Percentiles rank a stretch among this genome's conserved stretches.
These are phyloP conservation scores for Suillus paluster DNA, from an alignment of 768 basidiomycete species.

Conservation along the genomic window DNA sequence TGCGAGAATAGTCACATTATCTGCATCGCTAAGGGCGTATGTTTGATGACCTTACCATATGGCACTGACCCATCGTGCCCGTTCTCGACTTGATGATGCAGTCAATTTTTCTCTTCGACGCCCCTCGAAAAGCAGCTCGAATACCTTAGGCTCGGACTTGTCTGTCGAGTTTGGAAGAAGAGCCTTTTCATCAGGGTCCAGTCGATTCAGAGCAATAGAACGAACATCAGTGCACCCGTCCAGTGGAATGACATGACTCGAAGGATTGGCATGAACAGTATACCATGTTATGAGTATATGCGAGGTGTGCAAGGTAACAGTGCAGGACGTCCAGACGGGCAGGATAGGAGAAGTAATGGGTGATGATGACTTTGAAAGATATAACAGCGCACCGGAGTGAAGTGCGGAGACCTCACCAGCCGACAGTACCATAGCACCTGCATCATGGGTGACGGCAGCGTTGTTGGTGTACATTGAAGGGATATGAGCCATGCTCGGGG, in stretches of 20 bases:
- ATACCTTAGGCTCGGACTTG: slow-evolving; percentile 54
- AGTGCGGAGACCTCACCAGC: neutral
- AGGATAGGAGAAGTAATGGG: slow-evolving; percentile 27
- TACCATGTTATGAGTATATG: slow-evolving; percentile 55
- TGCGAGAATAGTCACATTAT: slow-evolving; percentile 26
- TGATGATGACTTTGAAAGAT: slow-evolving; percentile 45
- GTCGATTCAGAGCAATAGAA: slow-evolving; percentile 50
- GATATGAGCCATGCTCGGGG: slow-evolving; percentile 1
- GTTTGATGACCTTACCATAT: slow-evolving; percentile 63
- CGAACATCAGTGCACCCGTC: slow-evolving; percentile 64
- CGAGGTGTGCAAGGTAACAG: slow-evolving; percentile 38
- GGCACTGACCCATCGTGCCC: slow-evolving; percentile 75
- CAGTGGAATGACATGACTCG: slow-evolving; percentile 52
- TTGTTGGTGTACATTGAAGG: neutral
- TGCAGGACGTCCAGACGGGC: slow-evolving; percentile 57
- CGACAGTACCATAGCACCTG: slow-evolving; percentile 5
- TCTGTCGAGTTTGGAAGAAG: slow-evolving; percentile 43
- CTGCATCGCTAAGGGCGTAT: neutral
- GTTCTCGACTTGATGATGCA: slow-evolving; percentile 58
- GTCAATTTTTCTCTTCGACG: slow-evolving; percentile 63
- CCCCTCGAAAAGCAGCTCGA: slow-evolving; percentile 67
- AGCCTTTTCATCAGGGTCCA: slow-evolving; percentile 48
- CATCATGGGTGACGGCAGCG: neutral
- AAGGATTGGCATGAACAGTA: slow-evolving; percentile 44
- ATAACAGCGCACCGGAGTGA: slow-evolving; percentile 43